A percentile compares a stretch with the other conserved stretches of the same genome.
Evolutionary conservation across 2,329 filamentous ascomycete genomes (phyloP).

Genomic region (Simplicillium sp.): DNA sequence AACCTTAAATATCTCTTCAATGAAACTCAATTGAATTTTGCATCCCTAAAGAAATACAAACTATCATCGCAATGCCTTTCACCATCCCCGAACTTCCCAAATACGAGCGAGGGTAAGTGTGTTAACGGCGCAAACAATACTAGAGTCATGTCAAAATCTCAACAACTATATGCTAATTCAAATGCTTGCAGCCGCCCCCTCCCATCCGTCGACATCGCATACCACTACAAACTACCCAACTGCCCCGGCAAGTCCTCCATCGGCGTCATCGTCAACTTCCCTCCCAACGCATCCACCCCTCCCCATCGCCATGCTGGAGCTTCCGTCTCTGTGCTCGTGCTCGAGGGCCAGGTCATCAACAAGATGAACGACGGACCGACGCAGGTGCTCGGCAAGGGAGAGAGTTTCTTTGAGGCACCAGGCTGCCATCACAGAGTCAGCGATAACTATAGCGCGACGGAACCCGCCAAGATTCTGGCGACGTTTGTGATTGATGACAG

Average conservation of each 20-base stretch:
- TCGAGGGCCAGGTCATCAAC: slow-evolving; percentile 12
- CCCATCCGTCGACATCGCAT: slow-evolving; percentile 7
- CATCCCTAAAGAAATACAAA: too few relatives aligned
- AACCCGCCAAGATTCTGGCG: slow-evolving; percentile 8
- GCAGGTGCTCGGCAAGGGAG: slow-evolving; percentile 10
- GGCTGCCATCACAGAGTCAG: slow-evolving; percentile 13
- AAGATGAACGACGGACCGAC: slow-evolving; percentile 13
- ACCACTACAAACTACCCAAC: slow-evolving; percentile 12
- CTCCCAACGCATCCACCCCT: slow-evolving; percentile 11
- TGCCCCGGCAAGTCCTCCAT: slow-evolving; percentile 11
- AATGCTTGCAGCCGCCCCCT: background rate
- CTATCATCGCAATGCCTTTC: slow-evolving; percentile 1
- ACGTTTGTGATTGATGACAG: slow-evolving; percentile 10
- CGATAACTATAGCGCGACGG: slow-evolving; percentile 10
- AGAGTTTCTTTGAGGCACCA: slow-evolving; percentile 12
- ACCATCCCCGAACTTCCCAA: slow-evolving; percentile 5
- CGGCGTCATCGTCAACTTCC: slow-evolving; percentile 12
- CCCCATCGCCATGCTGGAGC: slow-evolving; percentile 13
- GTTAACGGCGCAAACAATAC: background rate
- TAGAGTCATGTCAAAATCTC: background rate
- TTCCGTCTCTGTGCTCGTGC: slow-evolving; percentile 9
- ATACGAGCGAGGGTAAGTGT: slow-evolving; percentile 4
- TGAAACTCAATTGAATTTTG: too few relatives aligned
- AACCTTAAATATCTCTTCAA: too few relatives aligned
- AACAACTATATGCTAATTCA: too few relatives aligned